Base-by-base conservation (phyloP, 208 protist genomes). In the Crithidia expoeki region DNA sequence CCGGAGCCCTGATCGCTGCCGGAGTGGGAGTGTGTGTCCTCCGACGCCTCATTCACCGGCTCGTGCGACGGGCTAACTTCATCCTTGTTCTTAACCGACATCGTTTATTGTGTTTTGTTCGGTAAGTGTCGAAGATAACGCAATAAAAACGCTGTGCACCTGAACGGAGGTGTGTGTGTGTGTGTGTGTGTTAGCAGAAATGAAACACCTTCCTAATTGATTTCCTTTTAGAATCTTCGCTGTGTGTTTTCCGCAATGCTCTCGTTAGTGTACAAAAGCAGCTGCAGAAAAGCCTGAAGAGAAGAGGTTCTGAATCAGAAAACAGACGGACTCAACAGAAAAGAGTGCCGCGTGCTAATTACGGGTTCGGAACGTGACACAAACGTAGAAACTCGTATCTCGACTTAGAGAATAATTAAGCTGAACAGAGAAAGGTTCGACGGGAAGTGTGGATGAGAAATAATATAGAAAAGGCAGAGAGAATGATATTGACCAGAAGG, bases 301-400 rank as follows among this genome's bases (percentile, higher is more conserved):
- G 16, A 49, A 52, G 25, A 52, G 2, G 53, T 49, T 49, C 33
- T 46, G 56, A 34, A 11, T 49, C 38, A 36, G 51, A 60, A 60
- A 44, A 47, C 23, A 34, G 34, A 32, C 55, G 11, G 19, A 32
- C 12, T 47, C n/a, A 12, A 65, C 59, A 42, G 23, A 38, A 65
- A 52, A 38, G 34, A 21, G 5, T 21, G 51, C 58, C 19, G 44
- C 42, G 59, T 55, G 23, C 23, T 46, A 32, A 38, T 50, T 30
- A 40, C 56, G n/a, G 40, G 34, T 3, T 1, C 50, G 60, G 46
- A 66, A 34, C 60, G 36, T 51, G 30, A 66, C 40, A 67, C 68
- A 17, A 74, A 74, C 46, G 27, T 4, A 36, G 47, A 34, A 67
- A 55, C 61, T 67, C 61, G 49, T n/a, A 67, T 67, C 61, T 67